Evolutionary conservation across 202 grass and related monocot species (phyloP), one percentile per base, ranked within the genome.

Genomic region (Carex arenaria): DNA sequence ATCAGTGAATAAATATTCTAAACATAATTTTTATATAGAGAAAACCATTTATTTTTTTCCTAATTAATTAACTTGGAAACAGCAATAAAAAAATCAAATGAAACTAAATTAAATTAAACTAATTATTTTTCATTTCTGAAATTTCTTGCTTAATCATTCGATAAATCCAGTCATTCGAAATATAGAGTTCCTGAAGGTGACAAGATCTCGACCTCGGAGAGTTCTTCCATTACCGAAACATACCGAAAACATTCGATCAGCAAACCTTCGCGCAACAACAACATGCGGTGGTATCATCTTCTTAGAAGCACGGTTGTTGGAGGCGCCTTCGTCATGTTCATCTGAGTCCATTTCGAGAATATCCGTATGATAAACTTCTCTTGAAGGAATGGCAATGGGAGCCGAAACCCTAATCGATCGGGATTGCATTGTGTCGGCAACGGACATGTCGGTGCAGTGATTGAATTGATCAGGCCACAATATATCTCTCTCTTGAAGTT

Each of bases 91-190:
- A 6, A 62, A 23, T 26, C 0, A 70, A 70, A 70, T 45, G 38
- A 70, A 70, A 59, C 26, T 26, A 26, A 68, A 82, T 3, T 47
- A 55, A 82, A 68, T 52, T 18, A 54, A 67, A 56, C 4, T 52
- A 26, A 26, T 26, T 82, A 20, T 14, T 55, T 55, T 81, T 15
- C 19, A 47, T 64, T 81, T 81, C 36, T 66, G 12, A 34, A 68
- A 15, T 11, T 59, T 55, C 57, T 9, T 69, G 51, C 65, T 57
- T 23, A 67, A 90, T 85, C 92, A 85, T 90, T 94, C 92, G 57
- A 94, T 92, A 85, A 92, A 94, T 62, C 92, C 90, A 56, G 92
- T 94, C 90, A 94, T 88, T 84, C 40, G 80, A 83, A 92, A 88
- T 18, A 90, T 90, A n/a, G 67, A 61, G 72, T 94, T 90, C 64